Conservation (phyloP, 768 basidiomycete species). For the Collybia nuda region DNA sequence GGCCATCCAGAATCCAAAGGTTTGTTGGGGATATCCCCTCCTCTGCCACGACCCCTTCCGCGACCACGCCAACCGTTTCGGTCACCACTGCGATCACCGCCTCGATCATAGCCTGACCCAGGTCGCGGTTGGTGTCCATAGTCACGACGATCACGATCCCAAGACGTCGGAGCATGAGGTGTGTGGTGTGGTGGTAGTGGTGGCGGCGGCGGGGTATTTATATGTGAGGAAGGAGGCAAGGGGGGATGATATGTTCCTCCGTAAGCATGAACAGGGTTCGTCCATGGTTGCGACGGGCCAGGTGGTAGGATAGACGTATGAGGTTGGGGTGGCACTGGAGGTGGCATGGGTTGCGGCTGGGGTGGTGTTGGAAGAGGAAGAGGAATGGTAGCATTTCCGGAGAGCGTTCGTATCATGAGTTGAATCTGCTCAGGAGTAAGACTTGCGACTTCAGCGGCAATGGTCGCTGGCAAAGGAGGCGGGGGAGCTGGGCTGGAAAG, state of each 20-base stretch:
- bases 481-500: slow-evolving; percentile 17
- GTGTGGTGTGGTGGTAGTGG: slow-evolving; percentile 13
- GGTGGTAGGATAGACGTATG: slow-evolving; percentile 13
- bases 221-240: neutral
- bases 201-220: slow-evolving; percentile 5
- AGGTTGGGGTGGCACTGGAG: neutral
- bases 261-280: slow-evolving; percentile 8
- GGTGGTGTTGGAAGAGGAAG: slow-evolving; percentile 16
- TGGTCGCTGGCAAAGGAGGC: slow-evolving; percentile 38
- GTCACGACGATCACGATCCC: slow-evolving; percentile 15
- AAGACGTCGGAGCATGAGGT: slow-evolving; percentile 13
- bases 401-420: slow-evolving; percentile 59
- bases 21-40: slow-evolving; percentile 27
- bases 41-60: slow-evolving; percentile 31
- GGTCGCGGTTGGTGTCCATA: slow-evolving; percentile 35
- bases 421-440: slow-evolving; percentile 79
- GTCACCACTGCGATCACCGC: slow-evolving; percentile 3
- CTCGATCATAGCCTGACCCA: slow-evolving; percentile 8
- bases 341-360: slow-evolving; percentile 8
- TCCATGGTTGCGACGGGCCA: slow-evolving; percentile 16
- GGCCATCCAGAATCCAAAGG: slow-evolving; percentile 63
- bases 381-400: slow-evolving; percentile 33
- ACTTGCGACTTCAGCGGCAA: slow-evolving; percentile 71
- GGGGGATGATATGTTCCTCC: slow-evolving; percentile 6
- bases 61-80: slow-evolving; percentile 29